Conservation (phyloP, 148 eudicot genomes). For the Rhododendron simsii region DNA sequence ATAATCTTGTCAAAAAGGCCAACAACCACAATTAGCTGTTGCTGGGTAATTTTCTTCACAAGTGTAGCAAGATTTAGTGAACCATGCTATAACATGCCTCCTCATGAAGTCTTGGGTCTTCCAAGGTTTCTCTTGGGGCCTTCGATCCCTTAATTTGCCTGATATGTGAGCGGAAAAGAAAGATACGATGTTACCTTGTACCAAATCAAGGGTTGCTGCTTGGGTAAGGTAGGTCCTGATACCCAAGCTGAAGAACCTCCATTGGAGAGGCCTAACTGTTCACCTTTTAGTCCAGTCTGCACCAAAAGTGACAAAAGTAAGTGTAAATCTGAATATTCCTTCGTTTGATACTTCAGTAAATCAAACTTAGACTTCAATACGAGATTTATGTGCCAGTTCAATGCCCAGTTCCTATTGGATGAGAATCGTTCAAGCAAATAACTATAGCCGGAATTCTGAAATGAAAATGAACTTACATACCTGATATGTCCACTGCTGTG, state of each 20-base stretch:
- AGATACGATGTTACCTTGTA: conserved; percentile 40
- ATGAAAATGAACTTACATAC: conserved; percentile 22
- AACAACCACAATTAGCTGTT: neutral
- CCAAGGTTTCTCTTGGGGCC: neutral
- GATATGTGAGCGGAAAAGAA: neutral
- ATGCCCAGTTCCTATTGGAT: neutral
- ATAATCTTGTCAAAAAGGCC: neutral
- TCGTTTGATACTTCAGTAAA: neutral
- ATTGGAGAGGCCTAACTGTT: conserved; percentile 33
- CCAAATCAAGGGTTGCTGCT: conserved; percentile 47
- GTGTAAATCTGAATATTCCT: neutral
- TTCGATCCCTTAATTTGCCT: neutral
- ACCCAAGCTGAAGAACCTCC: conserved; percentile 44
- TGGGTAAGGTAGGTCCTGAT: conserved; percentile 40
- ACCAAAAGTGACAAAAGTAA: neutral
- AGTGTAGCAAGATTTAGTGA: too few species aligned
- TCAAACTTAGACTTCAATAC: neutral
- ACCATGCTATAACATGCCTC: neutral
- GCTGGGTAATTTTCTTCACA: neutral
- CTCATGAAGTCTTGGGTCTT: neutral
- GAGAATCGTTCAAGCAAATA: neutral
- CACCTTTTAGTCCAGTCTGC: conserved; percentile 56
- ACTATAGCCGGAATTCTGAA: neutral
- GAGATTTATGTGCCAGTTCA: neutral
- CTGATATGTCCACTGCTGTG: conserved; percentile 89